A percentile compares a stretch with the other conserved stretches of the same genome.
phyloP scores from a whole-genome alignment of 257 asterid species.

The Galeopsis tetrahit region DNA sequence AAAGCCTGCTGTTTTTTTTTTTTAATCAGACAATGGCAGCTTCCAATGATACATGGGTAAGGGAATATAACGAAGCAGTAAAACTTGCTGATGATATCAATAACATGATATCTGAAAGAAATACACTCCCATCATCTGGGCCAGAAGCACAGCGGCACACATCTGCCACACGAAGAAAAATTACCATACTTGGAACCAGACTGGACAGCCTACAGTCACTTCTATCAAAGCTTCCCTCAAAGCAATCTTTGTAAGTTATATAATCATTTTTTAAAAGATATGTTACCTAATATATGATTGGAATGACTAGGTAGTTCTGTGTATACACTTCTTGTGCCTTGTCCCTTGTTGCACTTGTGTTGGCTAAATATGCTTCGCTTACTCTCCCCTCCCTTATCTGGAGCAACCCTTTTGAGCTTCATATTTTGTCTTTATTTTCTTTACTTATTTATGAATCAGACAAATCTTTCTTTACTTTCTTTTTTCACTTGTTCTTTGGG shows the following conservation, averaged over 20 bases:
- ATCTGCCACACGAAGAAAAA: slow-evolving; percentile 87
- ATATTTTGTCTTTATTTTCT: background rate
- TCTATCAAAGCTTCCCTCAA: slow-evolving; percentile 64
- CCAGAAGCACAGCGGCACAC: slow-evolving; percentile 86
- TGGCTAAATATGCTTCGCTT: slow-evolving; percentile 17
- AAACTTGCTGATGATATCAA: slow-evolving; percentile 84
- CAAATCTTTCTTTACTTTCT: background rate
- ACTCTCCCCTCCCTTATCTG: slow-evolving; percentile 12
- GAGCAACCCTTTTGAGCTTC: slow-evolving; percentile 9
- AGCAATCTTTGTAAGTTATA: slow-evolving; percentile 68
- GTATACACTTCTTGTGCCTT: slow-evolving; percentile 15
- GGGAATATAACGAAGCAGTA: slow-evolving; percentile 92
- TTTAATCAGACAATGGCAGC: slow-evolving; percentile 82
- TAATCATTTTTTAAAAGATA: background rate
- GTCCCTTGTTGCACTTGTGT: slow-evolving; percentile 3
- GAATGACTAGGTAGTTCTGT: background rate
- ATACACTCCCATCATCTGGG: slow-evolving; percentile 67
- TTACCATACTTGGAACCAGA: slow-evolving; percentile 86
- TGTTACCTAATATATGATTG: slow-evolving; percentile 6
- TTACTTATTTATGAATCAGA: background rate
- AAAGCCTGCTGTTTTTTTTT: slow-evolving; percentile 39
- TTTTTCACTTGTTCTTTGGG: slow-evolving; percentile 6
- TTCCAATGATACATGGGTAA: slow-evolving; percentile 83
- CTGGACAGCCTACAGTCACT: slow-evolving; percentile 75
- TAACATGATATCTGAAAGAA: slow-evolving; percentile 85